Percentiles rank a stretch among this genome's conserved stretches.
These are phyloP conservation scores for Hypoxylon perforatum DNA, from an alignment of 495 filamentous ascomycete genomes.

Conservation along the genomic window DNA sequence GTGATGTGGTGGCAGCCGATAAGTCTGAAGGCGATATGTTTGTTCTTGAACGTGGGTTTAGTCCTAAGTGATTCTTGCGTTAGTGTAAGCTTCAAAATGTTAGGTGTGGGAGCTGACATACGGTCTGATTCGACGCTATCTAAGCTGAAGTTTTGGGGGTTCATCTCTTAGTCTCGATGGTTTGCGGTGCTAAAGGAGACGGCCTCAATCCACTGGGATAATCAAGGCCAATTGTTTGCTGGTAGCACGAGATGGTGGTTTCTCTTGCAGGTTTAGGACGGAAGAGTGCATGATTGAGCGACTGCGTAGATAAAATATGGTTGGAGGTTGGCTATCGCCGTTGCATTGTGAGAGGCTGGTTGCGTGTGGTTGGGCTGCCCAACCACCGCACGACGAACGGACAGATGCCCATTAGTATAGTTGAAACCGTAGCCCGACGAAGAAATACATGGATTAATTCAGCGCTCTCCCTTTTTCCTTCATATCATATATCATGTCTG, in stretches of 20 bases:
- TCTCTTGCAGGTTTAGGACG: constrained; percentile 18
- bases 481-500: not conserved
- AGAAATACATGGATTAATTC: not conserved
- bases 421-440: constrained; percentile 21
- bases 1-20: constrained; percentile 21
- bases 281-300: constrained; percentile 32
- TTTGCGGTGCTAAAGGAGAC: constrained; percentile 11
- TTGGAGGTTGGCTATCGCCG: constrained; percentile 29
- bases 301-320: constrained; percentile 33
- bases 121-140: constrained; percentile 28
- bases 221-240: constrained; percentile 34
- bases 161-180: constrained; percentile 25
- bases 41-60: constrained; percentile 9
- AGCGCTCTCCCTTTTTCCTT: constrained; percentile 1
- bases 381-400: constrained; percentile 27
- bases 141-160: constrained; percentile 12
- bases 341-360: constrained; percentile 37
- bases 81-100: constrained; percentile 5
- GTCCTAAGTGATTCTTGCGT: constrained; percentile 21
- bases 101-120: constrained; percentile 17
- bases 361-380: constrained; percentile 36
- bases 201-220: constrained; percentile 35
- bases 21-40: constrained; percentile 8
- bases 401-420: constrained; percentile 6
- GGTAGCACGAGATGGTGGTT: constrained; percentile 25